Percentiles rank a stretch among this genome's conserved stretches.
phyloP scores from a whole-genome alignment of 345 rosid genomes.

The Hibiscus tridactylites region DNA sequence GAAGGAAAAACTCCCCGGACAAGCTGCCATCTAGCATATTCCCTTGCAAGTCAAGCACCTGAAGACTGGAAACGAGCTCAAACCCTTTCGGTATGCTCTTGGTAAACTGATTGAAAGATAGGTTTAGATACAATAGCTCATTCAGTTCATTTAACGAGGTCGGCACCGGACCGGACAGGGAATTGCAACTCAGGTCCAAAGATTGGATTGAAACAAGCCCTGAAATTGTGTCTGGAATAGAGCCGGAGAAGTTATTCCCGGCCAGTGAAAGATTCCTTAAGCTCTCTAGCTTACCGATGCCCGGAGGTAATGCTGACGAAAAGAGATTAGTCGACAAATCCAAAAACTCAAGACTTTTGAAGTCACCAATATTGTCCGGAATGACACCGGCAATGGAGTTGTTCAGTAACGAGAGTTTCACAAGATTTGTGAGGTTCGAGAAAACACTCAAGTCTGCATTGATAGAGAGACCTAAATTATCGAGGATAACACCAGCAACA shows the following conservation, averaged over 20 bases:
- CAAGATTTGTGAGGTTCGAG: constrained; percentile 78
- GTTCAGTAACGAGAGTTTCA: constrained; percentile 80
- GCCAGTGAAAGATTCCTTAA: constrained; percentile 68
- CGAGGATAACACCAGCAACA: constrained; percentile 84
- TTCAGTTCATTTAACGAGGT: constrained; percentile 49
- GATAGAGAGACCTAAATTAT: constrained; percentile 68
- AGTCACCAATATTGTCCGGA: constrained; percentile 51
- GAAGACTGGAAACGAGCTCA: constrained; percentile 50
- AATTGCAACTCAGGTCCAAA: constrained; percentile 77
- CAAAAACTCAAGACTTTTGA: constrained; percentile 66
- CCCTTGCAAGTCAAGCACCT: constrained; percentile 78
- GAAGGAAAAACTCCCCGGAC: constrained; percentile 70
- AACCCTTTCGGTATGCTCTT: constrained; percentile 71
- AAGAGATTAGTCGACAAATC: constrained; percentile 76
- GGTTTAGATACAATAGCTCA: constrained; percentile 51
- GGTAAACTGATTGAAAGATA: constrained; percentile 61
- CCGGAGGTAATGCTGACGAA: constrained; percentile 46
- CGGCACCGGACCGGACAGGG: constrained; percentile 72
- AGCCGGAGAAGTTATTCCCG: constrained; percentile 88
- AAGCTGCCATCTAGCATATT: constrained; percentile 72
- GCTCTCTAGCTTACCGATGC: constrained; percentile 59
- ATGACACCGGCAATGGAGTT: constrained; percentile 70
- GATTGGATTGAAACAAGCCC: constrained; percentile 66
- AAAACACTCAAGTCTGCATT: constrained; percentile 75
- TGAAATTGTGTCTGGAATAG: constrained; percentile 59